Percentiles rank a stretch among this genome's conserved stretches.
phyloP scores from a whole-genome alignment of 202 grass and related monocot genomes.

The Carex sylvatica region DNA sequence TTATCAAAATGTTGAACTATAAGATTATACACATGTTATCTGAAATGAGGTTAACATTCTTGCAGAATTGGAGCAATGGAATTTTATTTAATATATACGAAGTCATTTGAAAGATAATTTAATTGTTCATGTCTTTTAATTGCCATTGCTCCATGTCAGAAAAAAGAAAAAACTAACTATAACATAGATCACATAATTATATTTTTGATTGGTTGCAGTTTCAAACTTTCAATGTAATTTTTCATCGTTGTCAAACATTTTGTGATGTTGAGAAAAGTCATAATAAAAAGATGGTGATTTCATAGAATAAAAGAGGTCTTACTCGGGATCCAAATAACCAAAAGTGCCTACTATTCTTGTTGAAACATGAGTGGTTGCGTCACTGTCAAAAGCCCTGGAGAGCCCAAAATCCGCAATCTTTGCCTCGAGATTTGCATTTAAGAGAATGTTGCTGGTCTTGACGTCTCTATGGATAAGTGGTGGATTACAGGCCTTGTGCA shows the following conservation, averaged over 20 bases:
- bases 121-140: too few species aligned
- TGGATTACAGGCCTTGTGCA: conserved; percentile 7
- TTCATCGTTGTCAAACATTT: too few species aligned
- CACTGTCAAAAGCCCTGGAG: conserved; percentile 23
- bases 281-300: background rate
- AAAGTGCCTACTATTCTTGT: conserved; percentile 17
- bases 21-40: too few species aligned
- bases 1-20: too few species aligned
- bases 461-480: conserved; percentile 34
- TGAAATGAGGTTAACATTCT: too few species aligned
- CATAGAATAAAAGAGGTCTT: background rate
- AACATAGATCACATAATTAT: conserved; percentile 7
- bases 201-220: background rate
- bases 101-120: too few species aligned
- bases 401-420: conserved; percentile 39
- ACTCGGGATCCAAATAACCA: conserved; percentile 37
- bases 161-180: too few species aligned
- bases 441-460: conserved; percentile 33
- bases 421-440: conserved; percentile 28
- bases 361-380: background rate
- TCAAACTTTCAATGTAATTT: too few species aligned
- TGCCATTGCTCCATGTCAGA: too few species aligned
- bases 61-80: too few species aligned
- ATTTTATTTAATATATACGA: too few species aligned
- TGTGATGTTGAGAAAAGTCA: background rate